Base-by-base conservation (phyloP, 179 eudicot species). In the Nepenthes alata region DNA sequence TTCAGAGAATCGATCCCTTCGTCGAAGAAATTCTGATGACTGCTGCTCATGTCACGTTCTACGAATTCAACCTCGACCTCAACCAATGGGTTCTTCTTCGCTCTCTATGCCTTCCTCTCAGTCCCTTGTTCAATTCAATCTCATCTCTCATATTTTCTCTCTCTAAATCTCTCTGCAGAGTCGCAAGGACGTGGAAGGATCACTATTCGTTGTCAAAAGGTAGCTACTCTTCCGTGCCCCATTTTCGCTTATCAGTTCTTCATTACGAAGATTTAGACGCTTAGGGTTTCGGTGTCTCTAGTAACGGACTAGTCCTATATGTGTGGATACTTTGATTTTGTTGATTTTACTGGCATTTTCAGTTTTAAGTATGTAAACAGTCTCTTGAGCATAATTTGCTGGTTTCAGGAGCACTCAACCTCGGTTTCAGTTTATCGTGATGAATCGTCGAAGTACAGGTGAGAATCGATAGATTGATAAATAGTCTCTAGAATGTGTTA, bases 401-500 rank as follows among this genome's bases (percentile, higher is more conserved):
- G 9, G 36, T 58, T 57, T 61, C 80, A 91, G 97, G 91, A 91
- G 81, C 55, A 71, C 85, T 44, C 97, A 88, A 55, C 96, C 97
- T 38, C 81, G 97, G 52, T 91, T 91, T 80, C 97, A 91, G 75
- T 91, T 91, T 66, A 85, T 91, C 61, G 97, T 91, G 2, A 91
- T 91, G 97, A 91, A 91, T 67, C 79, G 97, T 5, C 81, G 94
- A 16, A 91, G 77, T 72, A 88, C 94, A 52, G 96, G 97, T 88
- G 51, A 53, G 78, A 51, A 11, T 6, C 11, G n/a, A 3, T 50
- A 50, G n/a, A 1, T 50, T 4, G n/a, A 7, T 41, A 41, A 41
- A 41, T 41, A 7, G 45, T 41, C 45, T 0, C 45, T 41, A 4
- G 25, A 25, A 25, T 25, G 25, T 25, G 25, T 25, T 0, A 25